Evolutionary conservation across 345 rosid genomes (phyloP), one percentile per base, ranked within the genome.

Genomic region (Fremontodendron californicum): DNA sequence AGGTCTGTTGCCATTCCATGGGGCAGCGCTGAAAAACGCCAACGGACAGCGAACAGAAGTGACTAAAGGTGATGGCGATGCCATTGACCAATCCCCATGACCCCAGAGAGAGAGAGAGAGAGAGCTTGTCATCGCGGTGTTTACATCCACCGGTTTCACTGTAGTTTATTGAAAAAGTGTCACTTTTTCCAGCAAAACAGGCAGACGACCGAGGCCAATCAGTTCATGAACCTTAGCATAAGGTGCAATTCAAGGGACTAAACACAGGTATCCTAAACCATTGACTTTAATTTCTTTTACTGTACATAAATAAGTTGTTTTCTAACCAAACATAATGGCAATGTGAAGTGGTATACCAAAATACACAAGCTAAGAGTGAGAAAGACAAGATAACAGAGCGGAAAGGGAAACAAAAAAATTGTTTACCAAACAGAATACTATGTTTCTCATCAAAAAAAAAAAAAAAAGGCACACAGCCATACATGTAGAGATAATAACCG

Each of bases 381-480:
- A n/a, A n/a, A 19, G 58, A 52, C 58, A 52, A 52, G 3, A 67
- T 69, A 15, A 68, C 52, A 43, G 13, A 68, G 10, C 33, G 13
- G 13, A 69, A 46, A 33, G 51, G 4, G 40, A 57, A 5, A 48
- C 9, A 67, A 25, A 23, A 16, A 9, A 70, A 35, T 48, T 11
- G 58, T 70, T 70, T 35, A 70, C 8, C 21, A 46, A 76, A 29
- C 16, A 40, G 58, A 77, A 63, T 46, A 70, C 19, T 12, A 16
- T n/a, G 70, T 48, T 77, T 79, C 64, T 68, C 39, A 58, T 81
- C 66, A 23, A 66, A 64, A 40, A 37, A 39, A 66, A 64, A 40
- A 37, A 39, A 64, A 66, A 15, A 55, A 75, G 51, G 45, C 84
- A 81, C 77, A 78, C 79, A 43, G 45, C 0, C 33, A 61, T n/a